A percentile compares a stretch with the other conserved stretches of the same genome.
phyloP scores from a whole-genome alignment of 805 yeast species.

The Lipomyces oligophaga region DNA sequence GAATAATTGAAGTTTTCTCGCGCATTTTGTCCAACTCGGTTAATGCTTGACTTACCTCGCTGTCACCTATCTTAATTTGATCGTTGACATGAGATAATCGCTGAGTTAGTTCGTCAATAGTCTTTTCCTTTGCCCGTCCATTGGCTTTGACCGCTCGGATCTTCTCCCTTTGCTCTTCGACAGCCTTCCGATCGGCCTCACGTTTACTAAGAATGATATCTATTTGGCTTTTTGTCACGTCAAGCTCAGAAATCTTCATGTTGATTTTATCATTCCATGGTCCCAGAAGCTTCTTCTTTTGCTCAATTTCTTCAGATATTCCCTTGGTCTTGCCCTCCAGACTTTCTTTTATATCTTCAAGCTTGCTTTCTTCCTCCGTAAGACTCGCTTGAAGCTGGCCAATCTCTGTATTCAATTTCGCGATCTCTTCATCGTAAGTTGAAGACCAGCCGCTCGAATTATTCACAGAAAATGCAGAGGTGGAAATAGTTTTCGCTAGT shows the following conservation, averaged over 20 bases:
- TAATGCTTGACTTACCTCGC: constrained; percentile 51
- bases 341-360: constrained; percentile 60
- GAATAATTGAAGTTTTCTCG: constrained; percentile 47
- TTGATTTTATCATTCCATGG: constrained; percentile 77
- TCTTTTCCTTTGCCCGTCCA: constrained; percentile 44
- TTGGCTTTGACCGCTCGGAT: constrained; percentile 46
- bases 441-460: constrained; percentile 48
- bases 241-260: constrained; percentile 58
- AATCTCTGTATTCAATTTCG: constrained; percentile 46
- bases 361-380: constrained; percentile 49
- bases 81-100: constrained; percentile 49
- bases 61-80: constrained; percentile 57
- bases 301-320: constrained; percentile 61
- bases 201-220: constrained; percentile 52
- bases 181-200: constrained; percentile 44
- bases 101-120: constrained; percentile 44
- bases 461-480: constrained; percentile 46
- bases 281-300: constrained; percentile 60
- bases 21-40: constrained; percentile 53
- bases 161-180: constrained; percentile 44
- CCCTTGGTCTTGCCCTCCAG: constrained; percentile 71
- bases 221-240: constrained; percentile 63
- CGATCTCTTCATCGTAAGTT: constrained; percentile 45
- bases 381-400: constrained; percentile 46
- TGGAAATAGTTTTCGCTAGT: constrained; percentile 50